Evolutionary conservation across 305 asterid species (phyloP).

Genomic region (Fraxinus dipetala): DNA sequence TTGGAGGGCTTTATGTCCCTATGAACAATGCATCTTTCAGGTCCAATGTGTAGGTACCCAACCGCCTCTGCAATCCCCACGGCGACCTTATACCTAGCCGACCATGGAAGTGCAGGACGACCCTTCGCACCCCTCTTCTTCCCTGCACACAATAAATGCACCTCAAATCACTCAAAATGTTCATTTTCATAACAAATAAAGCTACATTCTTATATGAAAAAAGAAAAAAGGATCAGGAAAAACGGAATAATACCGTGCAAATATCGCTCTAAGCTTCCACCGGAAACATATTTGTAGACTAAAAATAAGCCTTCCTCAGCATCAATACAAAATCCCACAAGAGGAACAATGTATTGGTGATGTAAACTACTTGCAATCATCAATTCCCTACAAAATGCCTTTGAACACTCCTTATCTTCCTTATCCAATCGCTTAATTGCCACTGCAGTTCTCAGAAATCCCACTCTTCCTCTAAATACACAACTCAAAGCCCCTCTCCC

Average conservation of each 20-base stretch:
- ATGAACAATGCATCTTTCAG: constrained; percentile 73
- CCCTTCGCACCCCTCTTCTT: constrained; percentile 62
- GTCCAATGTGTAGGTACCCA: constrained; percentile 65
- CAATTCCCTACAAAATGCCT: constrained; percentile 85
- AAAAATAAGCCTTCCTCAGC: constrained; percentile 78
- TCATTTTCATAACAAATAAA: background rate
- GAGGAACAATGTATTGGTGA: constrained; percentile 68
- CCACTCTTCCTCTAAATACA: constrained; percentile 81
- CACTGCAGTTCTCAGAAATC: constrained; percentile 53
- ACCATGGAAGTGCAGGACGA: constrained; percentile 59
- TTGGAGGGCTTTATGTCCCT: constrained; percentile 93
- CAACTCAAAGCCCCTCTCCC: constrained; percentile 93
- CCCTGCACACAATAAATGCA: constrained; percentile 37
- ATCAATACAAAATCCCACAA: constrained; percentile 83
- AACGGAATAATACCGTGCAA: constrained; percentile 54
- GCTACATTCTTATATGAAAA: background rate
- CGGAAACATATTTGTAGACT: constrained; percentile 84
- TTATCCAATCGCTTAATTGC: constrained; percentile 79
- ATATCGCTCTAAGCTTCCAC: constrained; percentile 75
- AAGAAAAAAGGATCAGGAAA: background rate
- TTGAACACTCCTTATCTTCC: constrained; percentile 74
- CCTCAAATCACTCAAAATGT: constrained; percentile 8
- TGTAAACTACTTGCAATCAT: constrained; percentile 85
- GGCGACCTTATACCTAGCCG: constrained; percentile 64
- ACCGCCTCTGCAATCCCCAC: constrained; percentile 77